A percentile compares a stretch with the other conserved stretches of the same genome.
Conservation (phyloP, 129 eudicot genomes). For the Rutidosis leptorrhynchoides region DNA sequence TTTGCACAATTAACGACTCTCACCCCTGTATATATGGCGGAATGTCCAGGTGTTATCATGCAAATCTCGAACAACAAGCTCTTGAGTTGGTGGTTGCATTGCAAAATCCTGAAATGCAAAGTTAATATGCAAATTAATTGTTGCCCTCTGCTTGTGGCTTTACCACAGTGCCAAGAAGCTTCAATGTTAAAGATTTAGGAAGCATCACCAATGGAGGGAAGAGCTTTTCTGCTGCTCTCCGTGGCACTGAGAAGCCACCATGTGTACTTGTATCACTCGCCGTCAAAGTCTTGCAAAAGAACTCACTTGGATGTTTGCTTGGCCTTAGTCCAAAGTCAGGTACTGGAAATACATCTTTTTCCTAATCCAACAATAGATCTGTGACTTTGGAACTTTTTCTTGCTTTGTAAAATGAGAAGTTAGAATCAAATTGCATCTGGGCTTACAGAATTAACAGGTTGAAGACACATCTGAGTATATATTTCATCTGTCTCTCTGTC, state of each 20-base stretch:
- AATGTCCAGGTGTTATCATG: constrained; percentile 99
- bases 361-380: too few species aligned
- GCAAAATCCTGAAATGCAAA: constrained; percentile 63
- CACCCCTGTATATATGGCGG: constrained; percentile 98
- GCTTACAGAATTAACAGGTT: constrained; percentile 86
- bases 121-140: too few species aligned
- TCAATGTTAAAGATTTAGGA: neutral
- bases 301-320: constrained; percentile 88
- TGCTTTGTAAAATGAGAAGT: too few species aligned
- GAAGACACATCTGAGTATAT: constrained; percentile 98
- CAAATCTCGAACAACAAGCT: constrained; percentile 91
- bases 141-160: too few species aligned
- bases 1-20: too few species aligned
- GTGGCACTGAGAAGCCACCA: constrained; percentile 99
- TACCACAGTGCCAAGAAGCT: too few species aligned
- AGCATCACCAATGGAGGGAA: constrained; percentile 92
- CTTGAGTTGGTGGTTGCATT: constrained; percentile 99
- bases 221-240: constrained; percentile 97
- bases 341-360: constrained; percentile 85
- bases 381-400: too few species aligned
- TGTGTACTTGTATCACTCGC: constrained; percentile 99
- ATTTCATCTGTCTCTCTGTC: constrained; percentile 98
- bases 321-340: constrained; percentile 81
- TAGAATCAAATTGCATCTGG: neutral
- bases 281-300: constrained; percentile 96